Percentiles rank a stretch among this genome's conserved stretches.
Evolutionary conservation across 2,329 filamentous ascomycete species (phyloP).

Genomic region (Talaromyces funiculosus): DNA sequence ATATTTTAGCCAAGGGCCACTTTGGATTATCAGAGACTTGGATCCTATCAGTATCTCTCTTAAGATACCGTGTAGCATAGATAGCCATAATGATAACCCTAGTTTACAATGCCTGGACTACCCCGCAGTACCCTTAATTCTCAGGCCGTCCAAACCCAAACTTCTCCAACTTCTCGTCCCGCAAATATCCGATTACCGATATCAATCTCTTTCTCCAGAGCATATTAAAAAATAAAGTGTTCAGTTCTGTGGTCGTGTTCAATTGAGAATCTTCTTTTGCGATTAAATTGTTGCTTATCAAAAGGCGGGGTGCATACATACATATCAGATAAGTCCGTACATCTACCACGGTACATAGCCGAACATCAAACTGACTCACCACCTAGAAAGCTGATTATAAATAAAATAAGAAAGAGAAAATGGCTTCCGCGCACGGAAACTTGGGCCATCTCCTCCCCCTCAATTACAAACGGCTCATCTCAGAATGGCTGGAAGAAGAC

Average conservation of each 20-base stretch:
- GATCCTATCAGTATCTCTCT: neutral
- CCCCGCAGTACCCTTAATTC: conserved; percentile 8
- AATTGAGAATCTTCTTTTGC: neutral
- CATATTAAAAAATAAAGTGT: neutral
- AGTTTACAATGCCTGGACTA: neutral
- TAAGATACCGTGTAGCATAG: neutral
- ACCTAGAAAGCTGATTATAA: neutral
- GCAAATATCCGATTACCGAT: conserved; percentile 8
- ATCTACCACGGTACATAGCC: neutral
- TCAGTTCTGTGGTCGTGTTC: neutral
- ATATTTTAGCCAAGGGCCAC: neutral
- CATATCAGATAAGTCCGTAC: neutral
- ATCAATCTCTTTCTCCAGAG: neutral
- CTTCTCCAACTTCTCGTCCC: conserved; percentile 6
- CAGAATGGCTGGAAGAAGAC: conserved; percentile 89
- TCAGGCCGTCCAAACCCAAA: neutral
- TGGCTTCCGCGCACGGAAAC: conserved; percentile 55
- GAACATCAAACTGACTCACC: neutral
- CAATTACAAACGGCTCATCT: conserved; percentile 74
- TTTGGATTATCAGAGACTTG: neutral
- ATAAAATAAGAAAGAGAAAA: conserved; percentile 17
- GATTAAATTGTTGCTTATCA: neutral
- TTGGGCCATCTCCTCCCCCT: conserved; percentile 72
- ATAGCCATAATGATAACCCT: too few relatives aligned
- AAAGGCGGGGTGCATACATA: neutral